phyloP scores from a whole-genome alignment of 2,329 filamentous ascomycete genomes.

The Colletotrichum tofieldiae region DNA sequence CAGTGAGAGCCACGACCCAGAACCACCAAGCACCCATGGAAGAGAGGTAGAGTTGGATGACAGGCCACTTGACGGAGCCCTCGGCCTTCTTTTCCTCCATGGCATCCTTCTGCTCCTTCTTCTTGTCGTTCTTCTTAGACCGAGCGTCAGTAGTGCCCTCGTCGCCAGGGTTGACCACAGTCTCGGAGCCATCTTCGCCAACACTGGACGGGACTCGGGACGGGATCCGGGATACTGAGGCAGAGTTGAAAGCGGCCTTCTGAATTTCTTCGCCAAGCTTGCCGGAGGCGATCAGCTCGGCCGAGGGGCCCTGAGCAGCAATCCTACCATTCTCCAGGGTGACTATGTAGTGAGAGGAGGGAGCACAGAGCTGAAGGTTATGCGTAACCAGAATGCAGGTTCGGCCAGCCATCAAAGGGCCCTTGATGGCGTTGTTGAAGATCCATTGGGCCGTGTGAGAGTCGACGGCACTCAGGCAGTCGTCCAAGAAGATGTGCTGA shows the following conservation, averaged over 20 bases:
- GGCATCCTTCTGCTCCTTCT: slow-evolving; percentile 66
- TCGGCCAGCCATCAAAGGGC: slow-evolving; percentile 87
- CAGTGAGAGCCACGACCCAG: slow-evolving; percentile 82
- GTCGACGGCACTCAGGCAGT: slow-evolving; percentile 96
- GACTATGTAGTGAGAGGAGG: slow-evolving; percentile 85
- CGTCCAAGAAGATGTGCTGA: slow-evolving; percentile 90
- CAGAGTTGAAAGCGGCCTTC: slow-evolving; percentile 80
- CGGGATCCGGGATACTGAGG: slow-evolving; percentile 78
- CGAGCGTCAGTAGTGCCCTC: slow-evolving; percentile 65
- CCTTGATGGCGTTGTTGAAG: slow-evolving; percentile 92
- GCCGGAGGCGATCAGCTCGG: slow-evolving; percentile 87
- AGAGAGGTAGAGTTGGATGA: slow-evolving; percentile 86
- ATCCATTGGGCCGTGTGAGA: slow-evolving; percentile 99
- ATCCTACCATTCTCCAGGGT: slow-evolving; percentile 91
- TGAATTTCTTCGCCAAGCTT: slow-evolving; percentile 88
- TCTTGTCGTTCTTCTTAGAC: slow-evolving; percentile 63
- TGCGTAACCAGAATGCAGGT: slow-evolving; percentile 98
- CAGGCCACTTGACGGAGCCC: slow-evolving; percentile 89
- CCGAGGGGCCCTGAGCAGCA: slow-evolving; percentile 80
- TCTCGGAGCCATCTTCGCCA: slow-evolving; percentile 73
- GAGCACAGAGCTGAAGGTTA: slow-evolving; percentile 90
- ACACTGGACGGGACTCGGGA: slow-evolving; percentile 85
- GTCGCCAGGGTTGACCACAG: slow-evolving; percentile 68
- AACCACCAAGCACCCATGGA: slow-evolving; percentile 99
- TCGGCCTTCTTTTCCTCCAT: slow-evolving; percentile 85